Evolutionary conservation across 1,284 basidiomycete species (phyloP), one percentile per base, ranked within the genome.

Genomic region (Microbotryum silenes-acaulis): DNA sequence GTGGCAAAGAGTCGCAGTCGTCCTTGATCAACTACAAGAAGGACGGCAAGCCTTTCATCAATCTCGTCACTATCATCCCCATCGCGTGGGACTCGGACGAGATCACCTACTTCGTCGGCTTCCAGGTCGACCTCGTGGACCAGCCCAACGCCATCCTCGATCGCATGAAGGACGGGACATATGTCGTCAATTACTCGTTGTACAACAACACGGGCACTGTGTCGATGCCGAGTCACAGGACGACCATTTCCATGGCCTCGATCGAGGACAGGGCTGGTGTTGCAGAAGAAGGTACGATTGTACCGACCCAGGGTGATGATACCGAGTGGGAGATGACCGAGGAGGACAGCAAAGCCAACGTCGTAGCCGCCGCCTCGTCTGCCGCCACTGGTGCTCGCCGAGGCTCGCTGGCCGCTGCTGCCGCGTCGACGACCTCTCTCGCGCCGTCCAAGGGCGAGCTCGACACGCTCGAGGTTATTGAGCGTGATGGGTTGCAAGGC

Each of bases 1-100:
- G 82, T 0, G 84, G 85, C 68, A 90, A 90, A 74, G 91, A 96
- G 76, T 91, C 63, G 86, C 93, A 97, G 78, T 85, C 85, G 2
- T 85, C 81, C 59, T 78, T 97, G 59, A 82, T 93, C 76, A 97
- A 97, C 75, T 96, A 92, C 73, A 81, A 84, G 56, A 90, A 90
- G 73, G 84, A 85, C 62, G 90, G 91, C 5, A 78, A 81, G n/a
- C 83, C 90, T 0, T 97, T 97, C 70, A 75, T 77, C 72, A 77
- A 77, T 61, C 67, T 78, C 55, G 75, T 78, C 59, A 75, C 75
- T 10, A 65, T 69, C 72, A 87, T 94, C 46, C 91, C 88, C 33
- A 82, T 93, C 65, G 73, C 76, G 3, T 79, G 79, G 78, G 79
- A 80, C 42, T 75, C 87, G 42, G 81, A 84, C 29, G 75, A 78